Percentiles rank a stretch among this genome's conserved stretches.
Conservation (phyloP, 1,139 yeast genomes). For the Pichia sp. region DNA sequence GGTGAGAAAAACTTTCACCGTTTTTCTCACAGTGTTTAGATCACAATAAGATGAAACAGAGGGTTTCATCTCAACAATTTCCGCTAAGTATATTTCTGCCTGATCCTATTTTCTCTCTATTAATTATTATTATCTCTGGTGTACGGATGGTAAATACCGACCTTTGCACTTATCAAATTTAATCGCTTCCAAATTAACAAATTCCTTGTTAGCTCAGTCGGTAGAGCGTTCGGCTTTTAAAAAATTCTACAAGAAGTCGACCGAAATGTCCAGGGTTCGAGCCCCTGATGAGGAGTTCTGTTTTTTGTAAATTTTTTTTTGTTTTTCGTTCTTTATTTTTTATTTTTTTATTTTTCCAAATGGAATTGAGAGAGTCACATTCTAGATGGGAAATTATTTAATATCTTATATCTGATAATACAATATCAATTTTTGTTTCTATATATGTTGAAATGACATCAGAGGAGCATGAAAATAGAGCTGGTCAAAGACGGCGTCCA, state of each 20-base stretch:
- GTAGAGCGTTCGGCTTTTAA: constrained; percentile 48
- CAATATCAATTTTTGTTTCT: not conserved
- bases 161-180: no score
- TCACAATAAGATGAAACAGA: no score
- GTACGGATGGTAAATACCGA: no score
- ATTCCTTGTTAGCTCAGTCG: constrained; percentile 37
- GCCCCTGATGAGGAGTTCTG: constrained; percentile 20
- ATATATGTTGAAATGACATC: not conserved
- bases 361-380: not conserved
- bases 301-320: not conserved
- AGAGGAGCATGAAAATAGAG: not conserved
- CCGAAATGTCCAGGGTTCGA: constrained; percentile 25
- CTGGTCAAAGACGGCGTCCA: constrained; percentile 14
- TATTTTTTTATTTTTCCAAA: not conserved
- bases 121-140: no score
- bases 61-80: no score
- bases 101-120: no score
- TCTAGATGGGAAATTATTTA: not conserved
- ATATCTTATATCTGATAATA: not conserved
- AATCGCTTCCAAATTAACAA: not conserved
- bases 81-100: no score
- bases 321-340: not conserved
- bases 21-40: no score
- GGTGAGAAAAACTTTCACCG: no score
- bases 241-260: constrained; percentile 18